phyloP scores from a whole-genome alignment of 2,329 filamentous ascomycete genomes.

The Aspergillus niger region DNA sequence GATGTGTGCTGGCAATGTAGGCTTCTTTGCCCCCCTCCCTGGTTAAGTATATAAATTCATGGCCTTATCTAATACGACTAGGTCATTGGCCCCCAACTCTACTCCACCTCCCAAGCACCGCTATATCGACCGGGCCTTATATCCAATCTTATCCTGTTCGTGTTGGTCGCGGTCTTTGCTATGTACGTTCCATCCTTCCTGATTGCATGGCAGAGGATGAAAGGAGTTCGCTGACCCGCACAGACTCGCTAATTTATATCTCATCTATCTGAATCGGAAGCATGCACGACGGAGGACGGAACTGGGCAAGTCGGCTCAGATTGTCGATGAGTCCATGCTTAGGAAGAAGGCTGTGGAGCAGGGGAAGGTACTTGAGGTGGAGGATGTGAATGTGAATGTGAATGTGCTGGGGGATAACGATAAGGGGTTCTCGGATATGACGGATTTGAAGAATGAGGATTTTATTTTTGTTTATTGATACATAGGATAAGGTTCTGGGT shows the following conservation, averaged over 20 bases:
- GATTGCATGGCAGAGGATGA: too few relatives aligned
- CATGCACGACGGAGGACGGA: slow-evolving; percentile 33
- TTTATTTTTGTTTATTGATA: slow-evolving; percentile 22
- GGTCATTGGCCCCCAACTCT: slow-evolving; percentile 38
- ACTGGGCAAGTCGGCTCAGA: slow-evolving; percentile 32
- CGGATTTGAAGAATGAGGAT: slow-evolving; percentile 24
- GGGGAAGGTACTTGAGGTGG: slow-evolving; percentile 13
- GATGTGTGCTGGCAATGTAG: slow-evolving; percentile 41
- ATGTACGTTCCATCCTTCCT: slow-evolving; percentile 16
- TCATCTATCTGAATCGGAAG: slow-evolving; percentile 33
- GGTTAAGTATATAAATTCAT: too few relatives aligned
- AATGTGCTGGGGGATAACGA: slow-evolving; percentile 1
- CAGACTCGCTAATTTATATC: slow-evolving; percentile 31
- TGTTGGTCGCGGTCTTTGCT: slow-evolving; percentile 31
- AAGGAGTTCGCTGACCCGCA: too few relatives aligned
- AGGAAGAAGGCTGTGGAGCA: slow-evolving; percentile 21
- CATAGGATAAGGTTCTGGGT: too few relatives aligned
- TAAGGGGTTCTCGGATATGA: slow-evolving; percentile 19
- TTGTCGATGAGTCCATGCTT: slow-evolving; percentile 39
- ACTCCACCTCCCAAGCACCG: slow-evolving; percentile 37
- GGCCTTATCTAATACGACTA: background rate
- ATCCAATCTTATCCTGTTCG: slow-evolving; percentile 37
- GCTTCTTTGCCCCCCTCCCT: too few relatives aligned
- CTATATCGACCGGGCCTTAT: slow-evolving; percentile 38
- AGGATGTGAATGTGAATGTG: slow-evolving; percentile 8